A percentile compares a stretch with the other conserved stretches of the same genome.
Conservation (phyloP, 208 protist genomes). For the Leishmania major region DNA sequence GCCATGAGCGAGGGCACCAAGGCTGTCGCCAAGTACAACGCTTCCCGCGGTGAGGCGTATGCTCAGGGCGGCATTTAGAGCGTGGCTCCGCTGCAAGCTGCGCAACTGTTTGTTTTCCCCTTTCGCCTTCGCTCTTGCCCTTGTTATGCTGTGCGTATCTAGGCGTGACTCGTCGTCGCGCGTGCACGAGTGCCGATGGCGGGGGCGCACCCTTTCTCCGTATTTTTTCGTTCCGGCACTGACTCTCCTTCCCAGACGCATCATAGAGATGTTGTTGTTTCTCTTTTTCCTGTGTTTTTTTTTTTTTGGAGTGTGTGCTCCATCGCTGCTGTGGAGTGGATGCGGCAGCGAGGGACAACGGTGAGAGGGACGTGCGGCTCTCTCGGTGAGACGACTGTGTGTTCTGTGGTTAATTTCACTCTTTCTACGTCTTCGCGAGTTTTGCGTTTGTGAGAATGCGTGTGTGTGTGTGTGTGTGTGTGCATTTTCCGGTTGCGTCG, state of each 20-base stretch:
- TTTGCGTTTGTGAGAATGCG: neutral
- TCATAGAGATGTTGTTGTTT: neutral
- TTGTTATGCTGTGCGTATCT: neutral
- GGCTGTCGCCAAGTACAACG: slow-evolving; percentile 97
- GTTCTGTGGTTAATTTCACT: neutral
- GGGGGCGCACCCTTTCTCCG: neutral
- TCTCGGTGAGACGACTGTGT: neutral
- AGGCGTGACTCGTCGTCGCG: neutral
- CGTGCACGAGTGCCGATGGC: neutral
- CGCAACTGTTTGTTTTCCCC: neutral
- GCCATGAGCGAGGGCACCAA: slow-evolving; percentile 99
- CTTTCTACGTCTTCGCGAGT: neutral
- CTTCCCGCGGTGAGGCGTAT: slow-evolving; percentile 77
- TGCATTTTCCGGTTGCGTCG: neutral
- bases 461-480: neutral
- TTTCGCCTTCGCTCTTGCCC: neutral
- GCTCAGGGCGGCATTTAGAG: slow-evolving; percentile 59
- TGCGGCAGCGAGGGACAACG: neutral
- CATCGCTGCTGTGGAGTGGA: neutral
- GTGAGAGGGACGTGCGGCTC: neutral
- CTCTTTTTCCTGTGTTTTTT: neutral
- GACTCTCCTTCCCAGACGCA: neutral
- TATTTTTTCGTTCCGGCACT: neutral
- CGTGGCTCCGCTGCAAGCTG: neutral
- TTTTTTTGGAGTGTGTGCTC: neutral